Base-by-base conservation (phyloP, 164 flowering plant species). In the Paratinospora sagittata region DNA sequence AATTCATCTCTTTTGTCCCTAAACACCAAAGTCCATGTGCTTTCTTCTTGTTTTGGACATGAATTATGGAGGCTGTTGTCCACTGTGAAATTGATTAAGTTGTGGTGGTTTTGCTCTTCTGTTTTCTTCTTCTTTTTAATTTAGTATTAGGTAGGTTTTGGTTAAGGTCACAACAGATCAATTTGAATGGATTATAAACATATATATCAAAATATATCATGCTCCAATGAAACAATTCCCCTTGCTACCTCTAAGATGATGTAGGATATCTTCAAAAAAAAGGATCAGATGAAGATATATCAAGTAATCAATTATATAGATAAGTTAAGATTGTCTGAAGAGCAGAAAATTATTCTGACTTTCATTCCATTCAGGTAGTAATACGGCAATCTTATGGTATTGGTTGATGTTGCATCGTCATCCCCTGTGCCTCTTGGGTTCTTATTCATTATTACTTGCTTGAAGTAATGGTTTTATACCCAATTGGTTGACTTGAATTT, bases 121-220 rank as follows among this genome's bases (percentile, higher is more conserved):
- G 88, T 88, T 82, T 78, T 83, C 76, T 85, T 87, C 84, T 68
- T 79, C 74, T 84, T 74, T 82, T 69, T 74, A 74, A 77, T 72
- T 71, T 36, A 63, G 84, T 77, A 77, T 89, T 89, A 83, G 92
- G 92, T 89, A 80, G 76, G 88, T 79, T 84, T 86, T 70, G 89
- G 85, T 85, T 75, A 52, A 60, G 81, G 73, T 8, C 71, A n/a
- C n/a, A n/a, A n/a, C n/a, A n/a, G n/a, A n/a, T n/a, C n/a, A n/a
- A n/a, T n/a, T n/a, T n/a, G n/a, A n/a, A n/a, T n/a, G n/a, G n/a
- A n/a, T n/a, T 14, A 26, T 23, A 33, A 52, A 52, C 10, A 0
- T 4, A 55, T 37, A 33, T 24, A n/a, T 33, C n/a, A 57, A 21
- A 57, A 17, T 16, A 26, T 14, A 17, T 17, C 16, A 17, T 47